Evolutionary conservation across 257 asterid genomes (phyloP), one percentile per base, ranked within the genome.

Genomic region (Sherardia arvensis): DNA sequence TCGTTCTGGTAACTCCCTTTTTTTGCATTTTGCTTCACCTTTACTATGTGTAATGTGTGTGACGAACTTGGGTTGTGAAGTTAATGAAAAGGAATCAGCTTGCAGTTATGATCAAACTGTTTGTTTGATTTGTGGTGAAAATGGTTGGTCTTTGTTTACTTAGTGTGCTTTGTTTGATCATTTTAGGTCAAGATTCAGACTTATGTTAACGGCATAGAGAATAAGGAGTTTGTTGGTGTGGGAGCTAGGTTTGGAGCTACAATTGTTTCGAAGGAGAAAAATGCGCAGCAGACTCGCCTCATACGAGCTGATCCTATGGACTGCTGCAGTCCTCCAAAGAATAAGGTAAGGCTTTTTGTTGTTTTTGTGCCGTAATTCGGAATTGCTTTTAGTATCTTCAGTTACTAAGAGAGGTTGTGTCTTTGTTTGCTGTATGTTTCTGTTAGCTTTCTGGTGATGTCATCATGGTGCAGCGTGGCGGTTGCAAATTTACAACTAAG

Each of bases 201-300:
- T 36, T 93, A 94, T 97, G 77, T 90, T 59, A 75, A 83, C 67
- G 92, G 88, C 32, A 53, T 56, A 70, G 97, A 93, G 81, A 76
- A 76, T 70, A 76, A 60, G 57, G 91, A 87, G 79, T 93, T 90
- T 85, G 97, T 93, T 53, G 99, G 99, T 34, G 86, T 93, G 14
- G 97, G 99, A 53, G 99, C 99, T 20, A 83, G 99, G 70, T 93
- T 93, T 68, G 99, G 99, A 22, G 87, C 76, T 49, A 85, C 94
- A 43, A 83, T 93, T 80, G 97, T 87, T 72, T 84, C 99, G 2
- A 85, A 87, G 71, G 99, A 93, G 86, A 93, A 85, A 76, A 96
- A 94, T 69, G 99, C 99, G 61, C 81, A 64, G 73, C 94, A 85
- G 75, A 90, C 84, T 8, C 83, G 54, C 74, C 73, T 93, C 53